A percentile compares a stretch with the other conserved stretches of the same genome.
phyloP scores from a whole-genome alignment of 2,329 filamentous ascomycete species.

The Gnomoniopsis smithogilvyi region DNA sequence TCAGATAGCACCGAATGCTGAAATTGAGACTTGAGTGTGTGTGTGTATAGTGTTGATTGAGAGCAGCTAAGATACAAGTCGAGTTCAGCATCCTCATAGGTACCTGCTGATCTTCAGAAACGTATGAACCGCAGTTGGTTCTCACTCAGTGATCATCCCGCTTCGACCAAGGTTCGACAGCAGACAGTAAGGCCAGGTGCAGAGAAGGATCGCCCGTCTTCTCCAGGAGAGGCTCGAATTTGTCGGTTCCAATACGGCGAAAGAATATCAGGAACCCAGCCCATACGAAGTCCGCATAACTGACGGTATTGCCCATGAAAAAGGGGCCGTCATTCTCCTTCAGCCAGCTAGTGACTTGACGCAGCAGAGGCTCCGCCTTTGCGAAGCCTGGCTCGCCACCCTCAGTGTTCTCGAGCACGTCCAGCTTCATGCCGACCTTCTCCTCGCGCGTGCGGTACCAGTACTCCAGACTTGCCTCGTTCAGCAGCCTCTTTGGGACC shows the following conservation, averaged over 20 bases:
- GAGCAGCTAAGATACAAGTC: too few relatives aligned
- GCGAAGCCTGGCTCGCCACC: constrained; percentile 50
- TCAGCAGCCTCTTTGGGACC: constrained; percentile 51
- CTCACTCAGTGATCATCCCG: constrained; percentile 33
- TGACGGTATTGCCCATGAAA: constrained; percentile 53
- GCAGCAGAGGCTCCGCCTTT: constrained; percentile 33
- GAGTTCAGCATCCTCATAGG: too few relatives aligned
- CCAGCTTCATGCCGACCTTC: constrained; percentile 49
- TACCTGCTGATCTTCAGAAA: background rate
- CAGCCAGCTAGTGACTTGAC: constrained; percentile 41
- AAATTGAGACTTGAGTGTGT: too few relatives aligned
- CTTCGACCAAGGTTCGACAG: constrained; percentile 37
- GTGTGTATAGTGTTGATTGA: too few relatives aligned
- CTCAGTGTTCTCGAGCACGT: constrained; percentile 43
- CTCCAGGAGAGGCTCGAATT: constrained; percentile 33
- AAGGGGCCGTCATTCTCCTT: constrained; percentile 59
- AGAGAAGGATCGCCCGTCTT: constrained; percentile 33
- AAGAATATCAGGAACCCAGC: constrained; percentile 32
- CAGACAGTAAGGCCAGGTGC: constrained; percentile 39
- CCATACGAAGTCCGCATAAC: constrained; percentile 56
- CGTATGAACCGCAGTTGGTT: background rate
- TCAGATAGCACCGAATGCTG: too few relatives aligned
- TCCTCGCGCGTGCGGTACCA: constrained; percentile 51
- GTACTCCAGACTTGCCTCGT: constrained; percentile 47
- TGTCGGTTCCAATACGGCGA: constrained; percentile 30